Conservation (phyloP, 345 rosid species). For the Corymbia maculata region DNA sequence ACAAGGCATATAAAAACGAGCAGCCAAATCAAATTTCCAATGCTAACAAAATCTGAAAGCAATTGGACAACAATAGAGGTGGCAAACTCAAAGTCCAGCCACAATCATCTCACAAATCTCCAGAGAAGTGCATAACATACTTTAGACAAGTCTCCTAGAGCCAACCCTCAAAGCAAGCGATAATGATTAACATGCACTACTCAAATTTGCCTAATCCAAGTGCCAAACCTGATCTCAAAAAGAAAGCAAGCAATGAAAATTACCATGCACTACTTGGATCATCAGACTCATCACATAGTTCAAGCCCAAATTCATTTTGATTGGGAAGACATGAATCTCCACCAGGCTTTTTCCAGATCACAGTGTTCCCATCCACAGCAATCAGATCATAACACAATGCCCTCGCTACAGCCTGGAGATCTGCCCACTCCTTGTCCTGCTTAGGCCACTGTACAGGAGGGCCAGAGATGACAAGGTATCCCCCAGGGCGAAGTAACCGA, state of each 20-base stretch:
- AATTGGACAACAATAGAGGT: background rate
- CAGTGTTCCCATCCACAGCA: slow-evolving; percentile 95
- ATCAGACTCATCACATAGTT: slow-evolving; percentile 66
- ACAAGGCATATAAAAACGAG: background rate
- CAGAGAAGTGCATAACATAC: background rate
- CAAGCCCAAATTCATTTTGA: slow-evolving; percentile 82
- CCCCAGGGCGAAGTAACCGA: slow-evolving; percentile 86
- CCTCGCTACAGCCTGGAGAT: slow-evolving; percentile 94
- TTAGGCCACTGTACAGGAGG: slow-evolving; percentile 99
- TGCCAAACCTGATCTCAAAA: background rate
- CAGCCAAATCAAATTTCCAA: background rate
- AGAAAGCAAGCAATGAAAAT: background rate
- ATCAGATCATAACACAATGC: slow-evolving; percentile 87
- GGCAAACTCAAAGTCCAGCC: background rate
- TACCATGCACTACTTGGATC: slow-evolving; percentile 86
- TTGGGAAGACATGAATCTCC: slow-evolving; percentile 76
- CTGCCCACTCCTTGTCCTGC: slow-evolving; percentile 99
- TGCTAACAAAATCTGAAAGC: background rate
- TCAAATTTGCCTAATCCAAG: background rate
- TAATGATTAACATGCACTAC: background rate
- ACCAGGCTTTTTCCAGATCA: slow-evolving; percentile 89
- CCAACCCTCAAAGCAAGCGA: background rate
- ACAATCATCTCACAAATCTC: background rate
- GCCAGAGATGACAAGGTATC: slow-evolving; percentile 93
- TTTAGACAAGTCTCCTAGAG: background rate